A percentile compares a stretch with the other conserved stretches of the same genome.
Evolutionary conservation across 192 early-diverging fungal species (phyloP).

Genomic region (Dispira simplex): DNA sequence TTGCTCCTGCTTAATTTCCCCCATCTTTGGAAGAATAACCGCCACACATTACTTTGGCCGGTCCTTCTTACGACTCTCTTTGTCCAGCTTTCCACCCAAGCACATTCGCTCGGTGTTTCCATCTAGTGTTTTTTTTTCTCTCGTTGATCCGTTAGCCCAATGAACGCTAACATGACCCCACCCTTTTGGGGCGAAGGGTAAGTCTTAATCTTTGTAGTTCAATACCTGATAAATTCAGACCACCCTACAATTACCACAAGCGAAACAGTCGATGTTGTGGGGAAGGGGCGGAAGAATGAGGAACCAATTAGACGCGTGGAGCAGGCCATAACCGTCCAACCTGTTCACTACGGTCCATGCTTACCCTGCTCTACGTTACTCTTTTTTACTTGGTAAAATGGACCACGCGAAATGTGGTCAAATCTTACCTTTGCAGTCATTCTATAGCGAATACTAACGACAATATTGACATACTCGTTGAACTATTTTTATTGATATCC

Average conservation of each 20-base stretch:
- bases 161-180: not conserved
- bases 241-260: not conserved
- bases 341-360: not conserved
- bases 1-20: no score
- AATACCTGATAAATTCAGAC: not conserved
- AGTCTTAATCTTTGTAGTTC: not conserved
- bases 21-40: no score
- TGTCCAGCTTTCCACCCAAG: no score
- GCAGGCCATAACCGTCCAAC: not conserved
- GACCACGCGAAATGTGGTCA: no score
- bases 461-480: no score
- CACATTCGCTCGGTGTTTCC: no score
- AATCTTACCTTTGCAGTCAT: no score
- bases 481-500: no score
- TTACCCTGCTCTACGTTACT: not conserved
- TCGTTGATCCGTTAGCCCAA: not conserved
- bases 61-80: no score
- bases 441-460: no score
- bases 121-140: no score
- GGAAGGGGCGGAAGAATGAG: not conserved
- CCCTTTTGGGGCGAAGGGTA: slow-evolving; percentile 8
- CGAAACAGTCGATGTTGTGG: not conserved
- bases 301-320: not conserved
- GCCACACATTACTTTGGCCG: no score
- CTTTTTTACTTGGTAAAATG: not conserved